Evolutionary conservation across 257 asterid genomes (phyloP).

Genomic region (Perilla frutescens): DNA sequence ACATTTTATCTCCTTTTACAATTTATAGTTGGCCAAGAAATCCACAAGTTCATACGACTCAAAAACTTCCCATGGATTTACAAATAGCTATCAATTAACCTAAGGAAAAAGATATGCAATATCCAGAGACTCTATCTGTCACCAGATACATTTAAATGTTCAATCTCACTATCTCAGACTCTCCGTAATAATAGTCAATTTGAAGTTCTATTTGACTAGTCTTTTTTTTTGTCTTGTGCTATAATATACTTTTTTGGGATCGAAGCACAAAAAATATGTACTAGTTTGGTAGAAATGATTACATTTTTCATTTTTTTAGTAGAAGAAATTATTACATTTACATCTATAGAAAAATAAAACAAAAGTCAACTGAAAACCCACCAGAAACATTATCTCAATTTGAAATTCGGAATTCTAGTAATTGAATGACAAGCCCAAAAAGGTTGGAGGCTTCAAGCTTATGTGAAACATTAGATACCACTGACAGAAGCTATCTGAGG

Average conservation of each 20-base stretch:
- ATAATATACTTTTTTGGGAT: not conserved
- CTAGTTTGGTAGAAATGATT: not conserved
- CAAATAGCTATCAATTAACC: not conserved
- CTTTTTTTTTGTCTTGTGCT: not conserved
- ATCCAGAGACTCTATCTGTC: not conserved
- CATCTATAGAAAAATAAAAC: not conserved
- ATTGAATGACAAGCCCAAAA: not conserved
- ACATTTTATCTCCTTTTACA: too few relatives aligned
- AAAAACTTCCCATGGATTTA: not conserved
- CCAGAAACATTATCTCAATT: not conserved
- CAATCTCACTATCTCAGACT: not conserved
- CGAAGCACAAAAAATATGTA: not conserved
- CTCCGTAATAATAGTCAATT: not conserved
- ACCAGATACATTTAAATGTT: not conserved
- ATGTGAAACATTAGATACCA: not conserved
- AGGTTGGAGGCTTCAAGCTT: not conserved
- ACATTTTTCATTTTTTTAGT: not conserved
- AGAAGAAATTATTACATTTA: not conserved
- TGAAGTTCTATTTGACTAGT: not conserved
- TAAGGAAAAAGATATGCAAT: not conserved
- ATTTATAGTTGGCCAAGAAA: not conserved
- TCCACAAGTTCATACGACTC: not conserved
- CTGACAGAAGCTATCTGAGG: slow-evolving; percentile 20
- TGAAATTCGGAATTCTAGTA: slow-evolving; percentile 8
- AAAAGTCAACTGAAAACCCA: not conserved